Evolutionary conservation across 2,329 filamentous ascomycete species (phyloP).

Genomic region (Penicillium sp.): DNA sequence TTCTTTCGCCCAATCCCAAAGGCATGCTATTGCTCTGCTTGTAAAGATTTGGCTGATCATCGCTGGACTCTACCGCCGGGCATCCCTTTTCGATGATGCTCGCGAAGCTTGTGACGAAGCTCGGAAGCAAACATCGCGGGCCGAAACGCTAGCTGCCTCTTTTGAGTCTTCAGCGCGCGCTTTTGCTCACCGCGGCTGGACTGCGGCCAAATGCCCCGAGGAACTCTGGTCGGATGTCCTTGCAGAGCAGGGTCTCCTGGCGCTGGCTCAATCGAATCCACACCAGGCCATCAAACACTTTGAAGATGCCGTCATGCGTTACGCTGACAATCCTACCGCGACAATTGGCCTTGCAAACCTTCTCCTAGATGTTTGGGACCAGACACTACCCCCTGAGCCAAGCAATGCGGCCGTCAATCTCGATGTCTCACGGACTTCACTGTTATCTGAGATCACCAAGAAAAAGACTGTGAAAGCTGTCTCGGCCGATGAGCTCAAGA

Average conservation of each 20-base stretch:
- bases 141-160: conserved; percentile 62
- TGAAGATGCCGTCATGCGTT: conserved; percentile 74
- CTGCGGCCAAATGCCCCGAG: conserved; percentile 71
- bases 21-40: conserved; percentile 55
- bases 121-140: conserved; percentile 62
- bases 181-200: conserved; percentile 66
- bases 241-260: conserved; percentile 67
- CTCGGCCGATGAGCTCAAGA: conserved; percentile 20
- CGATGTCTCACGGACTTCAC: conserved; percentile 23
- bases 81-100: conserved; percentile 72
- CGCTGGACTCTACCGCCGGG: conserved; percentile 77
- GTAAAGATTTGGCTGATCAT: conserved; percentile 86
- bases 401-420: conserved; percentile 27
- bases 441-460: conserved; percentile 20
- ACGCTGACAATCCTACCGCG: conserved; percentile 70
- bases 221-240: conserved; percentile 79
- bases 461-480: conserved; percentile 18
- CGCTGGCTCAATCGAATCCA: conserved; percentile 55
- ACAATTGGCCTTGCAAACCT: conserved; percentile 80
- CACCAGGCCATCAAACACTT: conserved; percentile 70
- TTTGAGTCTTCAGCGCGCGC: conserved; percentile 59
- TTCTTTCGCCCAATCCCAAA: conserved; percentile 47
- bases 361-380: conserved; percentile 74
- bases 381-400: conserved; percentile 37
- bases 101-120: conserved; percentile 77